Conservation (phyloP, 257 asterid genomes). For the Forsythia suspensa region DNA sequence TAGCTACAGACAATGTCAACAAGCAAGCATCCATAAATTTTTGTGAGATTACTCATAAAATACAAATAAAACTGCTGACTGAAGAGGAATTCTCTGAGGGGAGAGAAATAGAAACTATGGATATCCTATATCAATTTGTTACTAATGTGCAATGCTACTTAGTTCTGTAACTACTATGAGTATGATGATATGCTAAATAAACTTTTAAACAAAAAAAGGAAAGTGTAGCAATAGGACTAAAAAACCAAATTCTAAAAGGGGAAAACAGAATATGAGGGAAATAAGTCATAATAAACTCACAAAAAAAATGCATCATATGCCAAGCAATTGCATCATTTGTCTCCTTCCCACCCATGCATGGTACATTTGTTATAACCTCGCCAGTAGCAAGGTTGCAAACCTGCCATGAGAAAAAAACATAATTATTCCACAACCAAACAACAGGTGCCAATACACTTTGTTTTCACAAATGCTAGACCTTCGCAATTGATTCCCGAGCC, state of each 20-base stretch:
- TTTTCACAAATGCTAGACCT: constrained; percentile 44
- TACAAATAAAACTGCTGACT: constrained; percentile 4
- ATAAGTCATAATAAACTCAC: constrained; percentile 46
- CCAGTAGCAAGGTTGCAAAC: constrained; percentile 94
- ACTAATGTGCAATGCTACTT: neutral
- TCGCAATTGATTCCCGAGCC: no score
- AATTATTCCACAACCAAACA: constrained; percentile 5
- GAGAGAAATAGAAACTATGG: neutral
- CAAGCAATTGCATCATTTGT: constrained; percentile 86
- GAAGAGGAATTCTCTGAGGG: neutral
- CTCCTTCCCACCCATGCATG: constrained; percentile 89
- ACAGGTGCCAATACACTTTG: neutral
- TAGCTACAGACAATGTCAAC: constrained; percentile 15
- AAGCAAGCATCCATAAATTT: neutral
- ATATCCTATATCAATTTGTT: constrained; percentile 6
- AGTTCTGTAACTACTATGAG: neutral
- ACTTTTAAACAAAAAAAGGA: neutral
- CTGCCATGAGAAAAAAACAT: constrained; percentile 32
- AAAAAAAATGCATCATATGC: constrained; percentile 76
- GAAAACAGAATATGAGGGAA: constrained; percentile 4
- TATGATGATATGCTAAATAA: neutral
- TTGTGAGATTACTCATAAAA: neutral
- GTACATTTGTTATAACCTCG: constrained; percentile 71
- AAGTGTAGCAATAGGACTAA: neutral
- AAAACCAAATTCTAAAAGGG: neutral